Percentiles rank a stretch among this genome's conserved stretches.
Evolutionary conservation across 2,329 filamentous ascomycete genomes (phyloP).

Genomic region (Nigrospora sphaerica): DNA sequence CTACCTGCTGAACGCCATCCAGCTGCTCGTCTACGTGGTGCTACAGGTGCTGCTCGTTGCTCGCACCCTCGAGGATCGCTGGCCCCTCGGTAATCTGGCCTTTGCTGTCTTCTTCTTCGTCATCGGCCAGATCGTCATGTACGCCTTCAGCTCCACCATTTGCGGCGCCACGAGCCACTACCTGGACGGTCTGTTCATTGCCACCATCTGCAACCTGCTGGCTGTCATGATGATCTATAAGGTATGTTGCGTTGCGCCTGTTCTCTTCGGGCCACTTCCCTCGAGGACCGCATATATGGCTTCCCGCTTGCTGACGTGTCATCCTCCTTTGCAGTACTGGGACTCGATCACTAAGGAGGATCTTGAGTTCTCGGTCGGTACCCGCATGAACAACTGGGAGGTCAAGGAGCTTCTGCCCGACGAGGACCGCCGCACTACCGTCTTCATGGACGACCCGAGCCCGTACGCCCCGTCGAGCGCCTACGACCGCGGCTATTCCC

Average conservation of each 20-base stretch:
- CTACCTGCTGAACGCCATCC: slow-evolving; percentile 85
- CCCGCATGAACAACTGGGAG: slow-evolving; percentile 96
- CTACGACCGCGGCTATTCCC: slow-evolving; percentile 44
- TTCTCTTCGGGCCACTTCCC: not conserved
- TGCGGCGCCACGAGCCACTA: slow-evolving; percentile 85
- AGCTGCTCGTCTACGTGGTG: slow-evolving; percentile 74
- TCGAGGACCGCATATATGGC: slow-evolving; percentile 3
- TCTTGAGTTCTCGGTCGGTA: slow-evolving; percentile 94
- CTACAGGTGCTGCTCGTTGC: slow-evolving; percentile 86
- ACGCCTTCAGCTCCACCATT: slow-evolving; percentile 79
- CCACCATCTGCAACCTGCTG: slow-evolving; percentile 86
- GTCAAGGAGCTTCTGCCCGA: slow-evolving; percentile 85
- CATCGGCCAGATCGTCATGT: slow-evolving; percentile 84
- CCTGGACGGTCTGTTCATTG: slow-evolving; percentile 88
- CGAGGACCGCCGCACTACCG: slow-evolving; percentile 72
- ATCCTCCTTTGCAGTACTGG: slow-evolving; percentile 65
- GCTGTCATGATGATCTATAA: slow-evolving; percentile 99
- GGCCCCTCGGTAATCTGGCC: slow-evolving; percentile 85
- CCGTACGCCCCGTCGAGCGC: slow-evolving; percentile 38
- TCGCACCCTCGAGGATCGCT: slow-evolving; percentile 87
- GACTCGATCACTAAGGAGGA: slow-evolving; percentile 98
- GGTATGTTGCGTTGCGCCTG: slow-evolving; percentile 35
- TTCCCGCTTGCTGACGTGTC: slow-evolving; percentile 19
- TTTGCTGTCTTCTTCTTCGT: slow-evolving; percentile 92
- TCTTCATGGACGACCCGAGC: slow-evolving; percentile 63